Evolutionary conservation across 1,139 yeast species (phyloP), one percentile per base, ranked within the genome.

Genomic region (Yamadazyma atlantica): DNA sequence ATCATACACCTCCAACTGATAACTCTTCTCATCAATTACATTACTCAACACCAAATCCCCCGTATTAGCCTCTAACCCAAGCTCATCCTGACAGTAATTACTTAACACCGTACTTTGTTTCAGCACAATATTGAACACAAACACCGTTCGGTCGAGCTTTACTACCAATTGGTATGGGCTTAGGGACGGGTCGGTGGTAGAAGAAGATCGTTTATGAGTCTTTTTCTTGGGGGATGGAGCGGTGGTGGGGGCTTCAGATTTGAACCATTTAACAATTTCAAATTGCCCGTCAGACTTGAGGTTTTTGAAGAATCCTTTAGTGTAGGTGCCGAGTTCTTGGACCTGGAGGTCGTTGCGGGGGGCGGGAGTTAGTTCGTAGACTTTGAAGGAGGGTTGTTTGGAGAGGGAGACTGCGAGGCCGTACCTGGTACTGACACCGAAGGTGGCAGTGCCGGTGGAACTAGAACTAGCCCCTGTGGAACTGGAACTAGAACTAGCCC

Each of bases 241-340:
- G 11, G 16, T 18, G 2, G 38, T 4, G 10, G 32, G n/a, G 6
- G 18, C 28, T 6, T 35, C 38, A 29, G 38, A 33, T 29, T 42
- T 44, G 35, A 43, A 41, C 62, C 62, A 57, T 34, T 56, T 46
- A 11, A 47, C 23, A 3, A 43, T 46, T 18, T 49, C 45, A 29
- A 55, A 51, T 22, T 40, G 30, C 4, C 38, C 22, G 19, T 43
- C 39, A 4, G 41, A 29, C 13, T 38, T 41, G 4, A 42, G 37
- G 19, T 43, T 41, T 18, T 52, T 53, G 35, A 58, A 49, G 29
- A 51, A 55, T 8, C 43, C 47, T 34, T 43, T 45, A 29, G 45
- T 46, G 35, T 44, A 57, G 12, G 51, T 39, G 3, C 60, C 60
- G 26, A 56, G 42, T 33, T 46, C 53, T 22, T 39, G 44, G 4